Conservation (phyloP, 2,329 filamentous ascomycete genomes). For the Stagonosporopsis chrysanthemi region DNA sequence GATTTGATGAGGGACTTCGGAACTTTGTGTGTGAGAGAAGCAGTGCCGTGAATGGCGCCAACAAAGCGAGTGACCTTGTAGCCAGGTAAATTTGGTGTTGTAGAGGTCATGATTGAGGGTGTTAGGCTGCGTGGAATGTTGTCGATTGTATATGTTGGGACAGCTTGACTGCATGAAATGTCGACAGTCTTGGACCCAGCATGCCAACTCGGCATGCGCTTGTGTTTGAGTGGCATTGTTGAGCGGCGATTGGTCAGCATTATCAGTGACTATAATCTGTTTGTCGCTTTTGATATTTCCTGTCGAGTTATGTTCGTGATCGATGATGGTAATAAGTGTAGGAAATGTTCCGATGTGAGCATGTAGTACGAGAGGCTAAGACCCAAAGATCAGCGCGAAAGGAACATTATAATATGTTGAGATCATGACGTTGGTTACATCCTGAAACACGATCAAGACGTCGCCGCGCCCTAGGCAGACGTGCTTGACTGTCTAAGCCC, state of each 20-base stretch:
- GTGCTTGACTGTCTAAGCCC: slow-evolving; percentile 32
- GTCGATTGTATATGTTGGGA: slow-evolving; percentile 26
- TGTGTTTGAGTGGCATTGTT: slow-evolving; percentile 43
- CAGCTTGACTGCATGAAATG: slow-evolving; percentile 4
- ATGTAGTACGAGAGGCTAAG: background rate
- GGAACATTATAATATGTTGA: slow-evolving; percentile 4
- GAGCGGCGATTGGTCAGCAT: slow-evolving; percentile 49
- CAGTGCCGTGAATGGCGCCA: slow-evolving; percentile 44
- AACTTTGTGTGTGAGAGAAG: slow-evolving; percentile 43
- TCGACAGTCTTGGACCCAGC: slow-evolving; percentile 29
- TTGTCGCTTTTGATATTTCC: background rate
- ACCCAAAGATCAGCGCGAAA: background rate
- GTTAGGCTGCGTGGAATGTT: slow-evolving; percentile 38
- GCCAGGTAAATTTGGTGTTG: slow-evolving; percentile 37
- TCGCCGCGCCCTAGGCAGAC: slow-evolving; percentile 29
- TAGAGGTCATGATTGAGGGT: slow-evolving; percentile 40
- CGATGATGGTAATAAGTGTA: background rate
- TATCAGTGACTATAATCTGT: background rate
- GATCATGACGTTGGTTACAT: slow-evolving; percentile 20
- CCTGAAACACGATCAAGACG: slow-evolving; percentile 36
- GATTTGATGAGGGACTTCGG: slow-evolving; percentile 46
- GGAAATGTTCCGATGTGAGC: background rate
- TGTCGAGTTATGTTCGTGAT: background rate
- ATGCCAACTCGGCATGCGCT: slow-evolving; percentile 36
- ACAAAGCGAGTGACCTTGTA: slow-evolving; percentile 37